These are phyloP conservation scores for Aspergillus fructus DNA, from an alignment of 2,329 filamentous ascomycete genomes.

Conservation along the genomic window DNA sequence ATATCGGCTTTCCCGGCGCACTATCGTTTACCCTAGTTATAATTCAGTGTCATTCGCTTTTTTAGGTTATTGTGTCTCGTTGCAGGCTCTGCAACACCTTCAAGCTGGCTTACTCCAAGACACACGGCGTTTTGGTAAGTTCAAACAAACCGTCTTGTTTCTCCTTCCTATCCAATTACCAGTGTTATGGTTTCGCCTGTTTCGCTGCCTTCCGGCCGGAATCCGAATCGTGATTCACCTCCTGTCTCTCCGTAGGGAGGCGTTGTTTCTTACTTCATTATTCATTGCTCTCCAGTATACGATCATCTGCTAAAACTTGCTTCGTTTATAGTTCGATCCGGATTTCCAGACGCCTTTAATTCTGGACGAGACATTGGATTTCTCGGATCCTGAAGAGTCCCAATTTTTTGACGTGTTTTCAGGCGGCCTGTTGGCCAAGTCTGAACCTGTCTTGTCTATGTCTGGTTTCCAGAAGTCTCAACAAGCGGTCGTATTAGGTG, in stretches of 20 bases:
- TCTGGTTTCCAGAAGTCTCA: constrained; percentile 77
- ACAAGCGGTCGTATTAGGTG: constrained; percentile 77
- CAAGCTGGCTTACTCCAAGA: constrained; percentile 51
- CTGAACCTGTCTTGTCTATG: constrained; percentile 70
- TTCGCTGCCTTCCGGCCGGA: constrained; percentile 2
- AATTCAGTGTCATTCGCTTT: constrained; percentile 50
- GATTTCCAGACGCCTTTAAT: constrained; percentile 49
- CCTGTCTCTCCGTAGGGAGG: constrained; percentile 19
- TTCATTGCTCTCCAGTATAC: constrained; percentile 9
- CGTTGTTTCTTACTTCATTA: neutral
- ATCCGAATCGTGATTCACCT: constrained; percentile 18
- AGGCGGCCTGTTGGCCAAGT: constrained; percentile 55
- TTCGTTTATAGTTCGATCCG: constrained; percentile 37
- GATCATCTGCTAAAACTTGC: constrained; percentile 16
- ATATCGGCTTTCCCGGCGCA: constrained; percentile 34
- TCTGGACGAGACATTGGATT: constrained; percentile 48
- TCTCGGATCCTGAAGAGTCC: constrained; percentile 47
- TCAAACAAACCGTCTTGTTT: constrained; percentile 18
- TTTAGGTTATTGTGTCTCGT: constrained; percentile 40
- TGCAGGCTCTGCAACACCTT: constrained; percentile 48
- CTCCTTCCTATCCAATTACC: constrained; percentile 22
- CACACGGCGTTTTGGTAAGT: constrained; percentile 47
- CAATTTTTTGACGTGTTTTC: constrained; percentile 46
- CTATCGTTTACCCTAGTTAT: constrained; percentile 39
- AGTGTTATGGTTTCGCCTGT: neutral